Percentiles rank a stretch among this genome's conserved stretches.
phyloP scores from a whole-genome alignment of 176 grass and related monocot genomes.

The Lolium rigidum region DNA sequence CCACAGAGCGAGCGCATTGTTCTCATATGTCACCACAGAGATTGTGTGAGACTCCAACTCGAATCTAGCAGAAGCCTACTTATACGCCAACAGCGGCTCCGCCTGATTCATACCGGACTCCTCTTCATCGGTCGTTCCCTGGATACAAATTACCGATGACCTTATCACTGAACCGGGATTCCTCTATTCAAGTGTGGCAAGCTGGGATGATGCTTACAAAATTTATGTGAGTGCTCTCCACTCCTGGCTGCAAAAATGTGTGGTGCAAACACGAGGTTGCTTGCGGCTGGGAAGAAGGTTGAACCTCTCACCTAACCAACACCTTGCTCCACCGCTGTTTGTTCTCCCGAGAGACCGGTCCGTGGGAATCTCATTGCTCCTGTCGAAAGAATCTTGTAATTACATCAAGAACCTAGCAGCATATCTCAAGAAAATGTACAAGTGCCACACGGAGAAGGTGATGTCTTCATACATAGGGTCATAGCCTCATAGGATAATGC shows the following conservation, averaged over 20 bases:
- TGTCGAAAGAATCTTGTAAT: slow-evolving; percentile 47
- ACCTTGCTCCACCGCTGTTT: slow-evolving; percentile 68
- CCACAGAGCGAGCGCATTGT: too few relatives aligned
- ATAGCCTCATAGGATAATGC: neutral
- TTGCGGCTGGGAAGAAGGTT: slow-evolving; percentile 44
- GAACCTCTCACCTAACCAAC: slow-evolving; percentile 50
- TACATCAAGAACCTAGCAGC: slow-evolving; percentile 49
- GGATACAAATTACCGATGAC: slow-evolving; percentile 16
- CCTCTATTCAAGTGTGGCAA: slow-evolving; percentile 53
- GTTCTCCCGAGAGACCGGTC: slow-evolving; percentile 58
- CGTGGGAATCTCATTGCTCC: slow-evolving; percentile 20
- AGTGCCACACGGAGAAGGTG: slow-evolving; percentile 35
- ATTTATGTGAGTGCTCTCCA: slow-evolving; percentile 55
- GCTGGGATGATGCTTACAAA: slow-evolving; percentile 59
- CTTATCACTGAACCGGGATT: slow-evolving; percentile 55
- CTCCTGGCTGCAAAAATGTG: slow-evolving; percentile 68
- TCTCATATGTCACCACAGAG: too few relatives aligned
- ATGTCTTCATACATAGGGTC: slow-evolving; percentile 3
- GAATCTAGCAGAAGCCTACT: too few relatives aligned
- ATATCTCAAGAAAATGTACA: slow-evolving; percentile 49
- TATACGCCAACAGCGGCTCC: too few relatives aligned
- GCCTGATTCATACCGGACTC: too few relatives aligned
- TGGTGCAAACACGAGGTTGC: slow-evolving; percentile 57
- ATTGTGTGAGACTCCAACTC: too few relatives aligned
- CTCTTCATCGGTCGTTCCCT: too few relatives aligned